These are phyloP conservation scores for Agarophyton chilense DNA, from an alignment of 23 red algal species.

Conservation along the genomic window DNA sequence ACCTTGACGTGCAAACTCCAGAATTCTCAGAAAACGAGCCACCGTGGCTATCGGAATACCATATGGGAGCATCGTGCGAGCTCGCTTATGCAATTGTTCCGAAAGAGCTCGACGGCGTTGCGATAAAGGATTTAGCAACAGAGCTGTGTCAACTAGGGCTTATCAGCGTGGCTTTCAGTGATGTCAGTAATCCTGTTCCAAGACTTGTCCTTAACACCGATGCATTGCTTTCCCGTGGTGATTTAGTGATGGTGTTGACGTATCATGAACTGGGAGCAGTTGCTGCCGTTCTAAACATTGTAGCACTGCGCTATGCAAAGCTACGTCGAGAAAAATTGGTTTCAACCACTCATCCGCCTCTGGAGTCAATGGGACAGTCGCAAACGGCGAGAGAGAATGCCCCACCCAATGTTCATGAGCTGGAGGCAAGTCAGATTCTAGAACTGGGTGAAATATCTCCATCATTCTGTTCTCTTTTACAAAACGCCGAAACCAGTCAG, in stretches of 20 bases:
- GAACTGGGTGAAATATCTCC: not conserved
- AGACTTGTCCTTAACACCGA: constrained; percentile 22
- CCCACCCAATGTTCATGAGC: not conserved
- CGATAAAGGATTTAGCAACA: constrained; percentile 33
- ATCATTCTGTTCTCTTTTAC: not conserved
- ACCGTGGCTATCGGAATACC: constrained; percentile 69
- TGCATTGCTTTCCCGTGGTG: constrained; percentile 12
- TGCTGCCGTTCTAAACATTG: constrained; percentile 7
- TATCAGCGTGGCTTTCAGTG: constrained; percentile 14
- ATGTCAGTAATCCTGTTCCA: constrained; percentile 10
- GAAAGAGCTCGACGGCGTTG: constrained; percentile 46
- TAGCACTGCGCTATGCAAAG: constrained; percentile 25
- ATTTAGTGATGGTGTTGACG: constrained; percentile 62
- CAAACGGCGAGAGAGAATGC: not conserved
- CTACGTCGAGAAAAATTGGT: not conserved
- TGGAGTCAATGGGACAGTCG: no score
- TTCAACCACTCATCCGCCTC: not conserved
- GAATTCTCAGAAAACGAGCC: constrained; percentile 36
- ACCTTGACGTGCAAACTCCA: constrained; percentile 54
- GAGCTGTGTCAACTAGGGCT: constrained; percentile 54
- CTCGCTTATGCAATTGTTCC: constrained; percentile 62
- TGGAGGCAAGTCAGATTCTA: not conserved
- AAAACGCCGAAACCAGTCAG: not conserved
- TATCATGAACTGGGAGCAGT: constrained; percentile 42
- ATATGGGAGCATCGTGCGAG: constrained; percentile 52